Evolutionary conservation across 805 yeast genomes (phyloP), one percentile per base, ranked within the genome.

Genomic region (Blastobotrys robertii): DNA sequence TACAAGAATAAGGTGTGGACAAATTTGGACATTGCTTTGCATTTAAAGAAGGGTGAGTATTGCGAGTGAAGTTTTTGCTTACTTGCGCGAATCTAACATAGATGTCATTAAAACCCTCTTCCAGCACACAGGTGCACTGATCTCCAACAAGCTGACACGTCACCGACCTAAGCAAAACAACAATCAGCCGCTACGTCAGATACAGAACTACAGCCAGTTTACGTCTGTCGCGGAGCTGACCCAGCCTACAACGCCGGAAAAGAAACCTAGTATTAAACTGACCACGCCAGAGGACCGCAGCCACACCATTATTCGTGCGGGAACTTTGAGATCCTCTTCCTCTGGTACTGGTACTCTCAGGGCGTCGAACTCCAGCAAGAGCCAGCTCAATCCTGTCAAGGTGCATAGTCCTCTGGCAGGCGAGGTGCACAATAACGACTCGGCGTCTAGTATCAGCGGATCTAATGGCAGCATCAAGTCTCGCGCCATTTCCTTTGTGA

Each of bases 1-100:
- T 75, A 81, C 53, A 54, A 61, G 30, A 77, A 81, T 58, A 76
- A 75, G 65, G 72, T 82, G 3, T 81, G 94, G 84, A 77, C 87
- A 1, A 66, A 75, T 39, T 66, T 77, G 42, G 97, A 88, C 50
- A 63, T 88, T 34, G 67, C 80, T 2, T 55, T 72, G 52, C 69
- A 74, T 28, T 55, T 88, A 43, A 79, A 80, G 57, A 81, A 76
- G 54, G 78, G 77, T 53, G 39, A 33, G 52, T 36, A 8, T 12
- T 8, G 5, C n/a, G 12, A 31, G 34, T 6, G 6, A 19, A 6
- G 25, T 4, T 30, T 30, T 32, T 8, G 14, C 16, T 2, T 13
- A 30, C 29, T 16, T 1, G n/a, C n/a, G 30, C 14, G 29, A 28
- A 29, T 16, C 37, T 42, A 29, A 36, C 30, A 3, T 19, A 46